phyloP scores from a whole-genome alignment of 1,139 yeast genomes.

The Zygosaccharomyces sapae region DNA sequence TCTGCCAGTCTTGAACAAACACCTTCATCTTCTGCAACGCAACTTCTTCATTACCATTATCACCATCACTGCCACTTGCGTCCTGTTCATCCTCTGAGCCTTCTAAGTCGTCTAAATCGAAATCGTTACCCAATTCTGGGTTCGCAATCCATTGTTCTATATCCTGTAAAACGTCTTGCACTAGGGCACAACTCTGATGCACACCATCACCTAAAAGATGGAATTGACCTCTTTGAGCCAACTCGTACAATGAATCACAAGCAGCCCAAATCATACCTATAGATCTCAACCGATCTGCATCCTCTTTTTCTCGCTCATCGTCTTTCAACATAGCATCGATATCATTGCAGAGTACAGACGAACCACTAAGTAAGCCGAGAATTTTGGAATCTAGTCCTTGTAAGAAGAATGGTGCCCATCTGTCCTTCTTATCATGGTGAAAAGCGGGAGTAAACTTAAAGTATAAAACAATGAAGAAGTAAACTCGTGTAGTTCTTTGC shows the following conservation, averaged over 20 bases:
- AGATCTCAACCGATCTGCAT: slow-evolving; percentile 47
- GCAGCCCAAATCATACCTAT: slow-evolving; percentile 64
- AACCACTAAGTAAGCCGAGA: slow-evolving; percentile 36
- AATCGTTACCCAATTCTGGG: slow-evolving; percentile 47
- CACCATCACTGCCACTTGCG: slow-evolving; percentile 31
- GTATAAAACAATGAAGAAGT: slow-evolving; percentile 44
- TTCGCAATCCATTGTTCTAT: slow-evolving; percentile 62
- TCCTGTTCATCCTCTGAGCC: slow-evolving; percentile 39
- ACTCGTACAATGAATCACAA: slow-evolving; percentile 45
- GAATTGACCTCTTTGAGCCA: slow-evolving; percentile 47
- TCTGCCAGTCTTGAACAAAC: slow-evolving; percentile 48
- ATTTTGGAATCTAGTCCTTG: slow-evolving; percentile 40
- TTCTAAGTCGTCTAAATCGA: slow-evolving; percentile 24
- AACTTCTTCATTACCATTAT: slow-evolving; percentile 26
- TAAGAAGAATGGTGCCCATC: slow-evolving; percentile 43
- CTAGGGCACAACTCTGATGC: slow-evolving; percentile 44
- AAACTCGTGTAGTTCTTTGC: slow-evolving; percentile 48
- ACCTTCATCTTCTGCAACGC: slow-evolving; percentile 39
- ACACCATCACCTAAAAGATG: slow-evolving; percentile 48
- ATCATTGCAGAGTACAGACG: slow-evolving; percentile 36
- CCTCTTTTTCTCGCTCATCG: slow-evolving; percentile 12
- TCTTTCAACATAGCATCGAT: slow-evolving; percentile 28
- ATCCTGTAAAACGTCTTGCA: slow-evolving; percentile 63
- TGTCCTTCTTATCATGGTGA: slow-evolving; percentile 24
- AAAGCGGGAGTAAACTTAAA: slow-evolving; percentile 48